Base-by-base conservation (phyloP, 108 stramenopile species). In the Pseudonitzschia delicatissima region DNA sequence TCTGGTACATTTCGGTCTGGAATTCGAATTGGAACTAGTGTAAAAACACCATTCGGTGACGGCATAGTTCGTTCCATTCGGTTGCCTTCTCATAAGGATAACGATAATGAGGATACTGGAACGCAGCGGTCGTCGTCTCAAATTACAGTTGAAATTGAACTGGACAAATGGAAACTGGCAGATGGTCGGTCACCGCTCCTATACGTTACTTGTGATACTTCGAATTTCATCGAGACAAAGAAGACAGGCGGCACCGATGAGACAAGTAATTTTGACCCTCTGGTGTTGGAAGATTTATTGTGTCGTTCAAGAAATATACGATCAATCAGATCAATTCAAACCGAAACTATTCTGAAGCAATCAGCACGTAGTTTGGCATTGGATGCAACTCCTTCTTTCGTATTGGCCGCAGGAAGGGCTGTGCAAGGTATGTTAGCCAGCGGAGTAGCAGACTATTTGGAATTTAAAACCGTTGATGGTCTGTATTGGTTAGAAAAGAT, bases 391-490 rank as follows among this genome's bases (percentile, higher is more conserved):
- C 88, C 92, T 3, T 57, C 57, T 15, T 64, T 91, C 40, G 40
- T 96, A 1, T 78, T 80, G 50, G 86, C 86, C 4, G 67, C 75
- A 4, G 93, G 93, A 8, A 61, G 74, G 28, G 86, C 92, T 33
- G 90, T 96, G 20, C 64, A 88, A 36, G 88, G 87, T 1, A 69
- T 96, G 63, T 42, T 96, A 17, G 69, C 66, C 15, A 88, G 87
- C 58, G 88, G 86, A 47, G 96, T 96, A 18, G 76, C 90, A 26
- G 89, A 92, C 13, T 95, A 96, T 67, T 72, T 94, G 27, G 93
- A 96, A 57, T 96, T 94, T 67, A 90, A 93, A 70, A 72, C 80
- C 51, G 37, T 93, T 0, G 80, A 93, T 62, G 90, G 85, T 12
- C 61, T 92, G 39, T 70, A 71, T 20, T 72, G 87, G 79, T 59